Conservation (phyloP, 208 protist species). For the Trypanosoma mega region DNA sequence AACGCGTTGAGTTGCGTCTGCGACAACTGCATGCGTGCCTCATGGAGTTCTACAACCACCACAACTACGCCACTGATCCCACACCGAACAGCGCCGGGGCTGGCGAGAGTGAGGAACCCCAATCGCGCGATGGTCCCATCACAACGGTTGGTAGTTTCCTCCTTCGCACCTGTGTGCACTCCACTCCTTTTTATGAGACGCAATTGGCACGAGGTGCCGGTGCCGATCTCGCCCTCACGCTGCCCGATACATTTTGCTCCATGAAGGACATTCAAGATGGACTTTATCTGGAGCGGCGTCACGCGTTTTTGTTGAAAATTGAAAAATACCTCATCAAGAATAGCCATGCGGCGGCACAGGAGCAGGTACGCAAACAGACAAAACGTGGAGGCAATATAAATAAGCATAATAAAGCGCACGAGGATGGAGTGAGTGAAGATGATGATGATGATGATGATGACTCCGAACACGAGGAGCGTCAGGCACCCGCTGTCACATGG, state of each 20-base stretch:
- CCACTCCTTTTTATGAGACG: conserved; percentile 52
- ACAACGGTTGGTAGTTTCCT: conserved; percentile 75
- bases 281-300: conserved; percentile 64
- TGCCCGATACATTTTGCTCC: conserved; percentile 58
- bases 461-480: conserved; percentile 8
- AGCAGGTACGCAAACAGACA: background rate
- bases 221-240: conserved; percentile 66
- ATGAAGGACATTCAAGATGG: conserved; percentile 66
- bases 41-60: conserved; percentile 58
- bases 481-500: conserved; percentile 36
- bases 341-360: background rate
- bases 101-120: conserved; percentile 26
- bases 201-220: conserved; percentile 61
- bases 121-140: conserved; percentile 35
- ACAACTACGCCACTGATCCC: conserved; percentile 38
- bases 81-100: background rate
- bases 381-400: background rate
- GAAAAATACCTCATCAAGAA: conserved; percentile 41
- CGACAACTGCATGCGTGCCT: conserved; percentile 68
- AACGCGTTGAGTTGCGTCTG: conserved; percentile 62
- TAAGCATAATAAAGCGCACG: conserved; percentile 10
- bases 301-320: conserved; percentile 60
- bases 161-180: conserved; percentile 72
- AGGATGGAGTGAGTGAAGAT: conserved; percentile 12
- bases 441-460: conserved; percentile 1